Conservation (phyloP, 2,329 filamentous ascomycete species). For the Piedraia hortae region DNA sequence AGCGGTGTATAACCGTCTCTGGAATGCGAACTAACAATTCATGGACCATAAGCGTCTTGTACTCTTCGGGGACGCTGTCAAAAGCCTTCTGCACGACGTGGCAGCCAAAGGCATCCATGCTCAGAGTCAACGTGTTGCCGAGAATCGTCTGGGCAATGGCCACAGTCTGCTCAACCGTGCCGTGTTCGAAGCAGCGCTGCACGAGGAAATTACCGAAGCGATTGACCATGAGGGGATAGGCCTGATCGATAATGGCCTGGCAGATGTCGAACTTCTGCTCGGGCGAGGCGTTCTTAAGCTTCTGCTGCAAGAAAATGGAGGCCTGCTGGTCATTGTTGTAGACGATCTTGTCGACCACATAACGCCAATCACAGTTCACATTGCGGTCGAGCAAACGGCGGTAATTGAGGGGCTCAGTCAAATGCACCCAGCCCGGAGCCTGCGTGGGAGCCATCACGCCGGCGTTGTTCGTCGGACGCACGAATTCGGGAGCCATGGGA, state of each 20-base stretch:
- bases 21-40: slow-evolving; percentile 84
- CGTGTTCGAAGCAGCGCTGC: slow-evolving; percentile 95
- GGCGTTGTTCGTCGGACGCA: slow-evolving; percentile 7
- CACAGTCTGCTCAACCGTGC: slow-evolving; percentile 77
- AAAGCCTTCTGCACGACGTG: slow-evolving; percentile 98
- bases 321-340: slow-evolving; percentile 98
- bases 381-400: slow-evolving; percentile 83
- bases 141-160: slow-evolving; percentile 85
- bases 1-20: slow-evolving; percentile 92
- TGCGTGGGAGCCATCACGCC: slow-evolving; percentile 2
- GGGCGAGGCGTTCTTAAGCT: slow-evolving; percentile 81
- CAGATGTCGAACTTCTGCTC: slow-evolving; percentile 97
- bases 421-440: slow-evolving; percentile 34
- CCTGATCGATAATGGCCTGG: slow-evolving; percentile 80
- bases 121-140: slow-evolving; percentile 76
- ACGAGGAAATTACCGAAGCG: slow-evolving; percentile 96
- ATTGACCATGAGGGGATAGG: slow-evolving; percentile 91
- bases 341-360: slow-evolving; percentile 97
- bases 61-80: slow-evolving; percentile 87
- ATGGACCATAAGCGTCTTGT: slow-evolving; percentile 97
- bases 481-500: slow-evolving; percentile 21
- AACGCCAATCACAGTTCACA: slow-evolving; percentile 96
- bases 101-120: slow-evolving; percentile 96
- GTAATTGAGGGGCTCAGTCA: slow-evolving; percentile 85
- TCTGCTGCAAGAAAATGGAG: slow-evolving; percentile 95